Conservation (phyloP, 768 basidiomycete genomes). For the Floccularia luteovirens region DNA sequence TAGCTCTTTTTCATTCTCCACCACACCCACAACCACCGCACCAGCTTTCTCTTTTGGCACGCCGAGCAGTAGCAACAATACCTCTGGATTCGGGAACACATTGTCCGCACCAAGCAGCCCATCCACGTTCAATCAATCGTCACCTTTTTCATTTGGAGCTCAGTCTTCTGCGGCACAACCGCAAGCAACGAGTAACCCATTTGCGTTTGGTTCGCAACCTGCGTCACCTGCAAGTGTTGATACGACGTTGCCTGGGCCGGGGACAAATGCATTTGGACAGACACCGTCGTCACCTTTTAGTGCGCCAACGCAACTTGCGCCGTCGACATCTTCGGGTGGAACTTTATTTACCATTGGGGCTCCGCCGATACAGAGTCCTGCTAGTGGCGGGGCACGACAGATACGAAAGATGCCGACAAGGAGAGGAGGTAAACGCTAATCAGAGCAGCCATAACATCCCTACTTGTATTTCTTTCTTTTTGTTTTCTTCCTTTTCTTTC, state of each 20-base stretch:
- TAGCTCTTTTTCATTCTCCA: conserved; percentile 40
- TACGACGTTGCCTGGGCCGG: conserved; percentile 36
- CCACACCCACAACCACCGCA: conserved; percentile 27
- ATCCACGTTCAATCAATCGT: conserved; percentile 43
- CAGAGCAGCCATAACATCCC: too few species aligned
- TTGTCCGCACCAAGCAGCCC: conserved; percentile 51
- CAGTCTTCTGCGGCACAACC: conserved; percentile 25
- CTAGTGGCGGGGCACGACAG: conserved; percentile 2
- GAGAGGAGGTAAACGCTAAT: conserved; percentile 2
- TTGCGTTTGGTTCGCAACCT: conserved; percentile 52
- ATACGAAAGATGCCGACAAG: conserved; percentile 8
- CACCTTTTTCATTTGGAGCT: conserved; percentile 39
- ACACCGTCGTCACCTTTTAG: conserved; percentile 39
- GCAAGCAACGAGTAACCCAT: conserved; percentile 29
- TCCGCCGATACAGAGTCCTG: conserved; percentile 29
- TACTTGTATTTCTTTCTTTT: too few species aligned
- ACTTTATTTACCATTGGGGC: conserved; percentile 57
- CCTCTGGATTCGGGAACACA: conserved; percentile 32
- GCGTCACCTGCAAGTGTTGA: conserved; percentile 44
- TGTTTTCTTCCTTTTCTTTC: too few species aligned
- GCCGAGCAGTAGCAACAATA: conserved; percentile 18
- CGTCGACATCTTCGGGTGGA: conserved; percentile 27
- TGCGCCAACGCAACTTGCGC: conserved; percentile 24
- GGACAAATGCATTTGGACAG: conserved; percentile 24
- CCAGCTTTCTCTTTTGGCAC: conserved; percentile 40